phyloP scores from a whole-genome alignment of 1,139 yeast species.

The Magnusiomyces paraingens region DNA sequence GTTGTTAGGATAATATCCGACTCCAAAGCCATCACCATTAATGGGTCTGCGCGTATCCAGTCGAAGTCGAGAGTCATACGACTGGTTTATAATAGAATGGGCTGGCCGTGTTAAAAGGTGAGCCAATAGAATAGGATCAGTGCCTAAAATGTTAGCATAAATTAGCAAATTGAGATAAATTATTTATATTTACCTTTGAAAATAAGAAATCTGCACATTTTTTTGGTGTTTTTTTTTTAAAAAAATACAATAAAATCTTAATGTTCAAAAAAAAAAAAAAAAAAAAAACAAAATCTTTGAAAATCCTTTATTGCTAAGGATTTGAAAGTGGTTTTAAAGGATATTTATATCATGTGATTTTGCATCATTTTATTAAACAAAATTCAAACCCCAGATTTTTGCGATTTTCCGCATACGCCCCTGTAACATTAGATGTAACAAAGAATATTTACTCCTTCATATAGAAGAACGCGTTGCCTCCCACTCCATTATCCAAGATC shows the following conservation, averaged over 20 bases:
- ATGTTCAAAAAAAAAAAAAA: background rate
- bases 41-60: constrained; percentile 86
- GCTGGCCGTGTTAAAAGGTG: constrained; percentile 91
- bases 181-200: constrained; percentile 38
- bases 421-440: too few relatives aligned
- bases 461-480: too few relatives aligned
- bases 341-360: too few relatives aligned
- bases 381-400: too few relatives aligned
- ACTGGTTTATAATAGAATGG: constrained; percentile 92
- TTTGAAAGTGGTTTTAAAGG: too few relatives aligned
- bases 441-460: too few relatives aligned
- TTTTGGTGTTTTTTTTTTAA: background rate
- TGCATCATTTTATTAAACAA: too few relatives aligned
- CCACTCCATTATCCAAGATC: too few relatives aligned
- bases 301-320: background rate
- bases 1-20: constrained; percentile 68
- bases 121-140: constrained; percentile 77
- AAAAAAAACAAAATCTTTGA: background rate
- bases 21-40: constrained; percentile 97
- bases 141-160: constrained; percentile 34
- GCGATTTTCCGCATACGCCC: too few relatives aligned
- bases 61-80: constrained; percentile 83
- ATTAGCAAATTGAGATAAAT: background rate
- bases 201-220: constrained; percentile 53
- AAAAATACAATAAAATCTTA: background rate